These are phyloP conservation scores for Sanghuangporus weigelae DNA, from an alignment of 1,284 basidiomycete species.

Conservation along the genomic window DNA sequence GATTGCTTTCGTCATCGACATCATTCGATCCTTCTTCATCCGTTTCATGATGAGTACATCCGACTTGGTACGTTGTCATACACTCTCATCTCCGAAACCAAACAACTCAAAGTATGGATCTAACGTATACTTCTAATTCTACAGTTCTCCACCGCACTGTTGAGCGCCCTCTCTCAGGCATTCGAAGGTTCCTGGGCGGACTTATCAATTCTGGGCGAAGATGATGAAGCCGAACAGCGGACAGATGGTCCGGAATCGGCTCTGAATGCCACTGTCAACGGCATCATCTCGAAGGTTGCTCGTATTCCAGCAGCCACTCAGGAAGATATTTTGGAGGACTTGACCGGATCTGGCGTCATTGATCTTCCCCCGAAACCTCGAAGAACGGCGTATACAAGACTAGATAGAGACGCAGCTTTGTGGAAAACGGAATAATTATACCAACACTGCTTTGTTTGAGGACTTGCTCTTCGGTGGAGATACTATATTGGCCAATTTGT, in stretches of 20 bases:
- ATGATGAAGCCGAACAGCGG: background rate
- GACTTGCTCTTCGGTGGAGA: too few species aligned
- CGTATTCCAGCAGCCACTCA: background rate
- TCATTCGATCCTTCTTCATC: background rate
- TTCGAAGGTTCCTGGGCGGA: background rate
- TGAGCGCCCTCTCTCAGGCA: background rate
- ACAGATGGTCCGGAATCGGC: background rate
- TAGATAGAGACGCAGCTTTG: too few species aligned
- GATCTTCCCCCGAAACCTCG: background rate
- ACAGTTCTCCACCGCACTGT: background rate
- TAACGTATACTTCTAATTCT: background rate
- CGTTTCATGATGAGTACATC: background rate
- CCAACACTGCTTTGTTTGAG: too few species aligned
- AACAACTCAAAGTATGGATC: background rate
- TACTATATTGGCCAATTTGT: too few species aligned
- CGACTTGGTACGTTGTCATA: background rate
- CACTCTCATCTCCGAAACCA: background rate
- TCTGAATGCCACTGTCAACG: background rate
- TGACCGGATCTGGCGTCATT: background rate
- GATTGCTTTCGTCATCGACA: background rate
- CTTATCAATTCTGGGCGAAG: background rate
- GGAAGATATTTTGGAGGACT: background rate
- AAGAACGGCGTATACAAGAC: too few species aligned
- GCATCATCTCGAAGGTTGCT: background rate
- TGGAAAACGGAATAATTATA: too few species aligned